Evolutionary conservation across 2,329 filamentous ascomycete genomes (phyloP).

Genomic region (Colletotrichum siamense): DNA sequence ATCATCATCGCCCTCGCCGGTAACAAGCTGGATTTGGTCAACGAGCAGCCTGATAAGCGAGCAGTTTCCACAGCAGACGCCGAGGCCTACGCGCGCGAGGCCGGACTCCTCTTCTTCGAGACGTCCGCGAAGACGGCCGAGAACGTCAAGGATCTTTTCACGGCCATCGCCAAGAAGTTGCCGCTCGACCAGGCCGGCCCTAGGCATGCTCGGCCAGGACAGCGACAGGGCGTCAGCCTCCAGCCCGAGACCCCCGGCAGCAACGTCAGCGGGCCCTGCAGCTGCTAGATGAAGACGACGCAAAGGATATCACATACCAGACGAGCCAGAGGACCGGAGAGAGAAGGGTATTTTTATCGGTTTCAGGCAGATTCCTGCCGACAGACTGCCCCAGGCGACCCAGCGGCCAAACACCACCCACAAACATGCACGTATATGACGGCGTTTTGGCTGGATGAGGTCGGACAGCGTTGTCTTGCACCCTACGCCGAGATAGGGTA

Average conservation of each 20-base stretch:
- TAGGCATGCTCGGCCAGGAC: conserved; percentile 75
- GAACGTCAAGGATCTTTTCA: conserved; percentile 95
- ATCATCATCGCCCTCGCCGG: conserved; percentile 98
- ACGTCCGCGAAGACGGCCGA: conserved; percentile 97
- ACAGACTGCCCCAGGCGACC: conserved; percentile 7
- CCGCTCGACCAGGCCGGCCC: conserved; percentile 96
- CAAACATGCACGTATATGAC: conserved; percentile 7
- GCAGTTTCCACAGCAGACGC: conserved; percentile 89
- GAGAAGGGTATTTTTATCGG: background rate
- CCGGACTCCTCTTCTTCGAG: conserved; percentile 95
- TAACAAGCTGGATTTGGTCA: conserved; percentile 97
- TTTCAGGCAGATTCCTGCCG: background rate
- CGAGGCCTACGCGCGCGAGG: conserved; percentile 93
- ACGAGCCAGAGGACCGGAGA: background rate
- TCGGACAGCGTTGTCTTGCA: conserved; percentile 14
- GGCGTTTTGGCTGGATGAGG: conserved; percentile 15
- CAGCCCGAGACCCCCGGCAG: conserved; percentile 63
- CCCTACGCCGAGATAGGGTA: conserved; percentile 13
- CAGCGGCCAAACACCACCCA: background rate
- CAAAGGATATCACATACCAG: conserved; percentile 6
- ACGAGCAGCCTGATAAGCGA: conserved; percentile 93
- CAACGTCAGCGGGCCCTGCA: conserved; percentile 60
- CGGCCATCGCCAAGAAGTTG: conserved; percentile 96
- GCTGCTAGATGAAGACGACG: conserved; percentile 49
- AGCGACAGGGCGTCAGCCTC: conserved; percentile 64